Percentiles rank a stretch among this genome's conserved stretches.
phyloP scores from a whole-genome alignment of 225 moss, liverwort and hornwort genomes.

The Pleurozium schreberi region DNA sequence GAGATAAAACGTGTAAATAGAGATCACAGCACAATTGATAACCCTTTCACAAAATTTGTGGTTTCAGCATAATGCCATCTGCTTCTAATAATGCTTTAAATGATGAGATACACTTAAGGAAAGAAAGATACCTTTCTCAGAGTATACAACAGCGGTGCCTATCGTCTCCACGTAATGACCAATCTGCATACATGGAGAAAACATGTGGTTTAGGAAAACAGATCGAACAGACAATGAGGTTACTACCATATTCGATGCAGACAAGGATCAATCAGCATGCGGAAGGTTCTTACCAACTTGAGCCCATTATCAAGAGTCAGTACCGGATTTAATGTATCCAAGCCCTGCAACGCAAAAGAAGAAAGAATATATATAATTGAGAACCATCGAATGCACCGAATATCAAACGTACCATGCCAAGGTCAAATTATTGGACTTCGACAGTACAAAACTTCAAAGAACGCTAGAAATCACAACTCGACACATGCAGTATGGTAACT shows the following conservation, averaged over 20 bases:
- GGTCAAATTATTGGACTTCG: background rate
- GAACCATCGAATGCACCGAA: background rate
- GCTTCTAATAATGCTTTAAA: background rate
- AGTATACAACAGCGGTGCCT: constrained; percentile 34
- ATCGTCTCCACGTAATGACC: constrained; percentile 41
- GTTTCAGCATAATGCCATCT: background rate
- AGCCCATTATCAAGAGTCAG: constrained; percentile 31
- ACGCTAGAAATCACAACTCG: background rate
- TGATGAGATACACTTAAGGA: background rate
- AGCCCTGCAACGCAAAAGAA: constrained; percentile 14
- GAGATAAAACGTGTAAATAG: background rate
- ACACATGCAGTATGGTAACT: background rate
- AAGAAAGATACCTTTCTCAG: constrained; percentile 29
- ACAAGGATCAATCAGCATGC: background rate
- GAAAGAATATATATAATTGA: background rate
- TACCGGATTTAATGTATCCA: constrained; percentile 38
- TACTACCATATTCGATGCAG: background rate
- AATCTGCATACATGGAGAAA: constrained; percentile 12
- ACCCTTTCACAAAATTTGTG: background rate
- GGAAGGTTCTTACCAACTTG: constrained; percentile 17
- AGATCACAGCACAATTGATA: background rate
- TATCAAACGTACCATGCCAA: background rate
- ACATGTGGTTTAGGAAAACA: background rate
- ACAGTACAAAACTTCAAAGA: background rate
- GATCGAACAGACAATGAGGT: background rate